Evolutionary conservation across 495 filamentous ascomycete genomes (phyloP).

Genomic region (Corynascus novoguineensis): DNA sequence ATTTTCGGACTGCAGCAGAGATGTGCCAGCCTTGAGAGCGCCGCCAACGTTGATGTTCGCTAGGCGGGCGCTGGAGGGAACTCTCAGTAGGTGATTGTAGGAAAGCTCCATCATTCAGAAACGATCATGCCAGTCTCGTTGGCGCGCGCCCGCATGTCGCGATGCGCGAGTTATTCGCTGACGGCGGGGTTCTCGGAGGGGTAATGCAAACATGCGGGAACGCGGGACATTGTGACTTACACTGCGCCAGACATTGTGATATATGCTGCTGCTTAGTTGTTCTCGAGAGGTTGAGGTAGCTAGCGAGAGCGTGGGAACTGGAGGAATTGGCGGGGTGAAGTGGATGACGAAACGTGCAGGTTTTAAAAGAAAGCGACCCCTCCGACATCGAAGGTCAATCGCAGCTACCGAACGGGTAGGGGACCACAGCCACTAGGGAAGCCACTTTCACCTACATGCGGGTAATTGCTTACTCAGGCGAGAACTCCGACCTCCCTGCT

Average conservation of each 20-base stretch:
- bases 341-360: constrained; percentile 36
- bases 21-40: constrained; percentile 38
- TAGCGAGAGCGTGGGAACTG: constrained; percentile 1
- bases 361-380: constrained; percentile 24
- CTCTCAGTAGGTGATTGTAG: constrained; percentile 45
- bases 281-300: neutral
- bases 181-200: constrained; percentile 6
- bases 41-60: constrained; percentile 75
- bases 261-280: constrained; percentile 7
- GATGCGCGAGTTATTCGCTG: constrained; percentile 6
- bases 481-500: constrained; percentile 2
- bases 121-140: neutral
- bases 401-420: constrained; percentile 11
- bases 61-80: constrained; percentile 67
- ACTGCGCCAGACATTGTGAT: constrained; percentile 48
- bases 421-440: constrained; percentile 14
- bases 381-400: constrained; percentile 25
- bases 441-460: constrained; percentile 6
- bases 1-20: constrained; percentile 23
- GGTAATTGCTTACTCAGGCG: constrained; percentile 33
- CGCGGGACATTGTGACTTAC: constrained; percentile 41
- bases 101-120: constrained; percentile 15
- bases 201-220: constrained; percentile 25
- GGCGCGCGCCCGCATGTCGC: constrained; percentile 3
- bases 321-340: constrained; percentile 14